Conservation (phyloP, 2,329 filamentous ascomycete genomes). For the Trichoderma sp. region DNA sequence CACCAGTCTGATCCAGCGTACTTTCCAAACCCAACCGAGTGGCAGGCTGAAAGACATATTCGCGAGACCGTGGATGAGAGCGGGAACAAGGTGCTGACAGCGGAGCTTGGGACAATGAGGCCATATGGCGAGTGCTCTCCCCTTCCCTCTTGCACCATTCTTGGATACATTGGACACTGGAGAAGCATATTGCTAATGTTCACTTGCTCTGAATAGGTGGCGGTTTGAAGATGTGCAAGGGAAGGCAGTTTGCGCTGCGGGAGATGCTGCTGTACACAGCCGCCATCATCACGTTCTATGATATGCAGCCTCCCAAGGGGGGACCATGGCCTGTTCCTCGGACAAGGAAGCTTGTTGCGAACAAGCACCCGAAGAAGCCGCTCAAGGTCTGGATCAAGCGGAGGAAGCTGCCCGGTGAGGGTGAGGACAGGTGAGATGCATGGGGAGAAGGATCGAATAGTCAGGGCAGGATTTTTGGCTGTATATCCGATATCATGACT, state of each 20-base stretch:
- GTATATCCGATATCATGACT: background rate
- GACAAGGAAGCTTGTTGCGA: slow-evolving; percentile 35
- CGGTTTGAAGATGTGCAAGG: slow-evolving; percentile 40
- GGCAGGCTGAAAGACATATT: slow-evolving; percentile 42
- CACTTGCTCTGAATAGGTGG: slow-evolving; percentile 35
- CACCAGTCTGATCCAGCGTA: slow-evolving; percentile 41
- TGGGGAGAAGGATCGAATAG: background rate
- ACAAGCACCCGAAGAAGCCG: slow-evolving; percentile 35
- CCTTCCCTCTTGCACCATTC: background rate
- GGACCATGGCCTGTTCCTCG: slow-evolving; percentile 36
- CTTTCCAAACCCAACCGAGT: slow-evolving; percentile 42
- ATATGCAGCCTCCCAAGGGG: slow-evolving; percentile 39
- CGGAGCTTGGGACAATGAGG: slow-evolving; percentile 37
- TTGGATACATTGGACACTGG: background rate
- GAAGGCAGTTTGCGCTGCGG: slow-evolving; percentile 38
- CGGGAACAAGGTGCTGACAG: slow-evolving; percentile 32
- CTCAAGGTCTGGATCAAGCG: slow-evolving; percentile 42
- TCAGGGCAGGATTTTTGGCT: background rate
- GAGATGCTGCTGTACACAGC: slow-evolving; percentile 43
- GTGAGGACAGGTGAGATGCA: background rate
- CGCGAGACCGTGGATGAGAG: slow-evolving; percentile 35
- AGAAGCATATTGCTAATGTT: background rate
- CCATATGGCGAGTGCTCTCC: slow-evolving; percentile 39
- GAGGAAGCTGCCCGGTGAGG: slow-evolving; percentile 28
- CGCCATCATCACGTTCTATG: slow-evolving; percentile 43